These are phyloP conservation scores for Rachicladosporium sp. DNA, from an alignment of 2,329 filamentous ascomycete species.

Conservation along the genomic window DNA sequence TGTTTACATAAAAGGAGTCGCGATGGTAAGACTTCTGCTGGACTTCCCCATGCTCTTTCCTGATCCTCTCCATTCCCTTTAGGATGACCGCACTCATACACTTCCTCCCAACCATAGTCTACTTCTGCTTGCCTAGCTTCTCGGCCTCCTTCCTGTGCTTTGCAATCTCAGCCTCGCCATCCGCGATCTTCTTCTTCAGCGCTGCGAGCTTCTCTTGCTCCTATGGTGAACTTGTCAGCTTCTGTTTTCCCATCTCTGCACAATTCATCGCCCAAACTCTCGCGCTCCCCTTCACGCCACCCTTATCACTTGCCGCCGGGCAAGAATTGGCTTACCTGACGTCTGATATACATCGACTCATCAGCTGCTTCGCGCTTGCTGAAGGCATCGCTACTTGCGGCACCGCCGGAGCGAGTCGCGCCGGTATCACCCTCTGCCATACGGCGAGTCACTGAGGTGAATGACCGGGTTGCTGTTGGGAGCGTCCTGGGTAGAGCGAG, in stretches of 20 bases:
- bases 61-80: no score
- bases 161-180: constrained; percentile 15
- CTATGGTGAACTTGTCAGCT: constrained; percentile 22
- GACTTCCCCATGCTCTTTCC: no score
- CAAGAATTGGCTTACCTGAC: constrained; percentile 29
- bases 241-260: no score
- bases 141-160: constrained; percentile 20
- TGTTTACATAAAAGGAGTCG: no score
- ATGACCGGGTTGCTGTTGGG: constrained; percentile 23
- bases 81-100: no score
- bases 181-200: constrained; percentile 25
- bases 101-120: neutral
- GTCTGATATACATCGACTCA: constrained; percentile 73
- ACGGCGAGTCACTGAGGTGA: constrained; percentile 30
- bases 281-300: no score
- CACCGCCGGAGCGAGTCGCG: constrained; percentile 28
- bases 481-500: constrained; percentile 20
- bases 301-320: no score
- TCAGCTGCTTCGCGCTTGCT: constrained; percentile 77
- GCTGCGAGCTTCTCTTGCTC: constrained; percentile 65
- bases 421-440: constrained; percentile 35
- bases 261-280: no score
- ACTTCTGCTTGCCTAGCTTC: constrained; percentile 10
- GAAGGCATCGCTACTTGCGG: constrained; percentile 65
- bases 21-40: no score